phyloP scores from a whole-genome alignment of 73 alveolate genomes.

The Breviolum minutum region DNA sequence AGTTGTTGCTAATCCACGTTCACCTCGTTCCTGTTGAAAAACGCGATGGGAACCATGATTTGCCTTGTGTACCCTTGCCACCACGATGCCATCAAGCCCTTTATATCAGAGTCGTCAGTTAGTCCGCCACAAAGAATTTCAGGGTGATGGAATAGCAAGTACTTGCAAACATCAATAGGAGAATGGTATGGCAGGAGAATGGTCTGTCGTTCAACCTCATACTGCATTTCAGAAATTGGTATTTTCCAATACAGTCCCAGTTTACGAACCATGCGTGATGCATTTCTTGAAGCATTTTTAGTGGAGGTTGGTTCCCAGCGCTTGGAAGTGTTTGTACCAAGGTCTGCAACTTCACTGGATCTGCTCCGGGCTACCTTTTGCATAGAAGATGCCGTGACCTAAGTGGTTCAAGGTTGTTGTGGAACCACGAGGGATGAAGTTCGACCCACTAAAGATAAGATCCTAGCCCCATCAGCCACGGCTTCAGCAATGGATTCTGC shows the following conservation, averaged over 20 bases:
- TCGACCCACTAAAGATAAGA: background rate
- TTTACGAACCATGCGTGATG: background rate
- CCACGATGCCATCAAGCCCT: background rate
- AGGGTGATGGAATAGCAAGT: background rate
- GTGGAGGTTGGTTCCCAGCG: too few relatives aligned
- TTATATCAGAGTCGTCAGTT: background rate
- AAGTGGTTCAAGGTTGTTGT: background rate
- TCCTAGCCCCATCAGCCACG: constrained; percentile 19
- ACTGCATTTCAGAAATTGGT: background rate
- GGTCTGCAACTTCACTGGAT: background rate
- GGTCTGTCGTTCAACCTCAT: background rate
- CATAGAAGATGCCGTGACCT: constrained; percentile 5
- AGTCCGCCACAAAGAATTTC: background rate
- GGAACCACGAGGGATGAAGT: background rate
- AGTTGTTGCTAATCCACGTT: background rate
- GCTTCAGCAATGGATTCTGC: constrained; percentile 46
- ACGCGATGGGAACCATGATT: background rate
- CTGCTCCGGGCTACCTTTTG: background rate
- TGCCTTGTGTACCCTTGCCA: background rate
- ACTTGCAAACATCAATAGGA: background rate
- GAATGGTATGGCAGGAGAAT: background rate
- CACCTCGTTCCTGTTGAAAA: background rate
- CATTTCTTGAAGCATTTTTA: background rate
- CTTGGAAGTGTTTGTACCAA: background rate
- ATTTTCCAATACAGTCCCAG: background rate